A percentile compares a stretch with the other conserved stretches of the same genome.
Conservation (phyloP, 768 basidiomycete genomes). For the Nidula microcarpa region DNA sequence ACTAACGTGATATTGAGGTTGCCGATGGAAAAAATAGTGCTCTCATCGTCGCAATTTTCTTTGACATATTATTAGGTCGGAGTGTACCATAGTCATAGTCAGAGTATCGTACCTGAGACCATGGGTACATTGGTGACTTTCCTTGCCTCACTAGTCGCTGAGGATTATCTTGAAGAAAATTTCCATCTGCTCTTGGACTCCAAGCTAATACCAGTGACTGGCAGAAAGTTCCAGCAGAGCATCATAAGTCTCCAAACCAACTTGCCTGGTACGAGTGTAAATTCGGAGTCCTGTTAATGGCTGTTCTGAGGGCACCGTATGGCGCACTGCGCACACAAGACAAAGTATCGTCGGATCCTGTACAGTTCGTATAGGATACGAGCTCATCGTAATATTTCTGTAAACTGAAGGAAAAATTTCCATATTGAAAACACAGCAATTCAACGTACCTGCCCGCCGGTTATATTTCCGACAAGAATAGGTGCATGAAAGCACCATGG, state of each 20-base stretch:
- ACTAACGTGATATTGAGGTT: slow-evolving; percentile 38
- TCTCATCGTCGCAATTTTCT: slow-evolving; percentile 58
- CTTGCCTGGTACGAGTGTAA: slow-evolving; percentile 41
- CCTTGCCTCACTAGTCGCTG: slow-evolving; percentile 38
- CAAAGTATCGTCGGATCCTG: slow-evolving; percentile 34
- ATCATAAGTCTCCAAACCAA: not conserved
- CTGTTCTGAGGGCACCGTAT: slow-evolving; percentile 33
- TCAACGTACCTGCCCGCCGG: slow-evolving; percentile 32
- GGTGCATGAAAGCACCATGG: slow-evolving; percentile 51
- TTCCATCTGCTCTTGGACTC: slow-evolving; percentile 49
- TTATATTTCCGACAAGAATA: slow-evolving; percentile 40
- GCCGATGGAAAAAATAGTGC: slow-evolving; percentile 43
- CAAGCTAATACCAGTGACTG: slow-evolving; percentile 41
- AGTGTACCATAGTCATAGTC: not conserved
- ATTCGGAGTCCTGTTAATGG: slow-evolving; percentile 37
- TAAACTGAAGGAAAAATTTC: not conserved
- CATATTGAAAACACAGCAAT: too few relatives aligned
- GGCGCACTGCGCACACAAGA: slow-evolving; percentile 38
- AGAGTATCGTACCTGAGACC: slow-evolving; percentile 22
- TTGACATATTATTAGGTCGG: not conserved
- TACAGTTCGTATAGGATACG: slow-evolving; percentile 37
- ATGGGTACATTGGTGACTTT: slow-evolving; percentile 44
- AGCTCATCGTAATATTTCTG: slow-evolving; percentile 40
- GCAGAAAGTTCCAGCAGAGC: not conserved
- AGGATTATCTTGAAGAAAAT: slow-evolving; percentile 40